Conservation (phyloP, 2,329 filamentous ascomycete genomes). For the Cytospora mali region DNA sequence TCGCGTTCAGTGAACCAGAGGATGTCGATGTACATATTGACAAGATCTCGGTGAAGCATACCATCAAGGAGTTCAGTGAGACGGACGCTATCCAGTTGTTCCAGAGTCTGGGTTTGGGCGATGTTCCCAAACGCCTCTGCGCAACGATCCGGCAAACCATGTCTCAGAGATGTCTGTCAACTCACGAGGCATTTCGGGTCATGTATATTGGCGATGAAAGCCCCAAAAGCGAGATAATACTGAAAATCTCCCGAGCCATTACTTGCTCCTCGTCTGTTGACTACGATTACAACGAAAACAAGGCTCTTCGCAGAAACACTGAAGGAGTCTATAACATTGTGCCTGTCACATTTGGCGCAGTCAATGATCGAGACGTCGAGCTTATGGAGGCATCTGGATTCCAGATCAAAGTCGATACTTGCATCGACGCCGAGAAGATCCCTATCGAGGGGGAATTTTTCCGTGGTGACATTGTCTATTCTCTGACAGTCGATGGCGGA, state of each 20-base stretch:
- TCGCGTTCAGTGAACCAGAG: conserved; percentile 49
- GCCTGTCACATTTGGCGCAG: conserved; percentile 51
- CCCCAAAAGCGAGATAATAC: conserved; percentile 44
- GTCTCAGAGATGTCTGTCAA: conserved; percentile 48
- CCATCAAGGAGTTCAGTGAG: conserved; percentile 46
- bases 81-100: conserved; percentile 42
- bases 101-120: conserved; percentile 36
- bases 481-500: conserved; percentile 45
- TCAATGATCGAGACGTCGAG: conserved; percentile 51
- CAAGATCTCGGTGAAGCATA: conserved; percentile 50
- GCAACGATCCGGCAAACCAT: conserved; percentile 53
- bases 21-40: conserved; percentile 36
- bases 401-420: conserved; percentile 55
- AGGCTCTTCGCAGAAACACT: conserved; percentile 36
- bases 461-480: conserved; percentile 38
- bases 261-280: conserved; percentile 43
- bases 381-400: conserved; percentile 54
- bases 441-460: conserved; percentile 32
- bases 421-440: conserved; percentile 43
- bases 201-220: conserved; percentile 51
- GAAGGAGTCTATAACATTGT: conserved; percentile 55
- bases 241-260: conserved; percentile 53
- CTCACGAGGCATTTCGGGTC: conserved; percentile 49
- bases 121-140: conserved; percentile 42
- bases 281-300: conserved; percentile 36